phyloP scores from a whole-genome alignment of 768 basidiomycete species.

The Cystobasidiopsis lactophilus region DNA sequence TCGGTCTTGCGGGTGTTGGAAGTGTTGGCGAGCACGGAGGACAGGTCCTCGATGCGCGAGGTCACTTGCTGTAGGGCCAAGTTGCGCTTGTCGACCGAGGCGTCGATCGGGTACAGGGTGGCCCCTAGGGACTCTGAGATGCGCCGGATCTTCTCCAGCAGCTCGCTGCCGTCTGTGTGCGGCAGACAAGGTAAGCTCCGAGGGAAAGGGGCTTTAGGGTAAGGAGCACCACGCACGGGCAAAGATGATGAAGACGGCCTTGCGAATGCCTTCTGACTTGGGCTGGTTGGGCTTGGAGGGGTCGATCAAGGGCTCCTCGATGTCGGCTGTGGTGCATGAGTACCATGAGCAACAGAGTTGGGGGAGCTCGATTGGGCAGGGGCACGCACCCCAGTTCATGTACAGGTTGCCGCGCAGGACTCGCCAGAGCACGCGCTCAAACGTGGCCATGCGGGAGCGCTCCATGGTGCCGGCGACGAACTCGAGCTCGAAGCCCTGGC shows the following conservation, averaged over 20 bases:
- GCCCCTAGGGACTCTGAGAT: slow-evolving; percentile 98
- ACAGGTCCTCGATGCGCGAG: slow-evolving; percentile 69
- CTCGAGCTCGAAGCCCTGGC: slow-evolving; percentile 54
- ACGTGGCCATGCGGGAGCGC: slow-evolving; percentile 68
- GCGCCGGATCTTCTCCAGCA: slow-evolving; percentile 90
- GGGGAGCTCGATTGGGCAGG: too few relatives aligned
- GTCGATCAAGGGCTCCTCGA: slow-evolving; percentile 75
- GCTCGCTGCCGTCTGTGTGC: slow-evolving; percentile 43
- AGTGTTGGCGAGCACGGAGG: slow-evolving; percentile 74
- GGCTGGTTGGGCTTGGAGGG: slow-evolving; percentile 34
- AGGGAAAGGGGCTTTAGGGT: background rate
- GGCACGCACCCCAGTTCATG: slow-evolving; percentile 49
- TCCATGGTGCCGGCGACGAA: slow-evolving; percentile 96
- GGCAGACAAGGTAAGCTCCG: slow-evolving; percentile 20
- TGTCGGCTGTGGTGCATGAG: slow-evolving; percentile 39
- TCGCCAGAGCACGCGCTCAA: slow-evolving; percentile 95
- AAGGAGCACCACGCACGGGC: slow-evolving; percentile 29
- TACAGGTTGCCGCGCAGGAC: slow-evolving; percentile 91
- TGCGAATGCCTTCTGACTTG: slow-evolving; percentile 40
- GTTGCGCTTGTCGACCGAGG: slow-evolving; percentile 74
- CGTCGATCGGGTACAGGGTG: slow-evolving; percentile 85
- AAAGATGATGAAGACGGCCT: slow-evolving; percentile 99
- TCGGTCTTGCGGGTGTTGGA: slow-evolving; percentile 58
- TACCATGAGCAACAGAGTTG: background rate
- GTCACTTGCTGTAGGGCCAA: slow-evolving; percentile 77